Base-by-base conservation (phyloP, 495 filamentous ascomycete species). In the Neurospora sp. region DNA sequence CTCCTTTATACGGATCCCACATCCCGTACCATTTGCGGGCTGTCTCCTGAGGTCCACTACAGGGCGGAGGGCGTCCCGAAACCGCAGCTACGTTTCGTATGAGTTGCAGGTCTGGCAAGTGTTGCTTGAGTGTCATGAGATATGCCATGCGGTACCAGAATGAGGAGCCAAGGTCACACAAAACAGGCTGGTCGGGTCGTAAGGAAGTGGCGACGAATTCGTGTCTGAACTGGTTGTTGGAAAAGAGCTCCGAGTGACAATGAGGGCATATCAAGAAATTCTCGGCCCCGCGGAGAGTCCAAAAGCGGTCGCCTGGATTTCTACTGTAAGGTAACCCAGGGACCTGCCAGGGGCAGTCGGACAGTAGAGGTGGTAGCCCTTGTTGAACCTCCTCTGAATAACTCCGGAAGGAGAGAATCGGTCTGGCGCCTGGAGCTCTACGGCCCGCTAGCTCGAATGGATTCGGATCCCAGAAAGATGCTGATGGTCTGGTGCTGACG, bases 61-160 rank as follows among this genome's bases (percentile, higher is more conserved):
- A 86, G 10, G 80, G 79, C 38, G 79, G 77, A 31, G 77, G 71
- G 39, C 79, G 76, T 0, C 78, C 76, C 16, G 78, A 77, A 65
- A 84, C 77, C n/a, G 77, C 78, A 7, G 82, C 81, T 44, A 86
- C 77, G 35, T 74, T 76, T 27, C 80, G 77, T 20, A 86, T 74
- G 2, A 86, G 74, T 4, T 77, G 78, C 65, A 86, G 46, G 46
- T 86, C 85, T 8, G 76, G 73, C 37, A 77, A 78, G 3, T 73
- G 61, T 35, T 83, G 76, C 71, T 85, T 84, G 12, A 78, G 70
- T 11, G 82, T 84, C 70, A 86, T 76, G 27, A 83, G 77, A 70
- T 78, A 86, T 4, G 85, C 85, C 48, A 86, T 84, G 68, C 81
- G 81, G 70, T 85, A 85, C 79, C 80, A 86, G 16, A 77, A 76